Evolutionary conservation across 768 basidiomycete genomes (phyloP).

Genomic region (Austroboletus festivus): DNA sequence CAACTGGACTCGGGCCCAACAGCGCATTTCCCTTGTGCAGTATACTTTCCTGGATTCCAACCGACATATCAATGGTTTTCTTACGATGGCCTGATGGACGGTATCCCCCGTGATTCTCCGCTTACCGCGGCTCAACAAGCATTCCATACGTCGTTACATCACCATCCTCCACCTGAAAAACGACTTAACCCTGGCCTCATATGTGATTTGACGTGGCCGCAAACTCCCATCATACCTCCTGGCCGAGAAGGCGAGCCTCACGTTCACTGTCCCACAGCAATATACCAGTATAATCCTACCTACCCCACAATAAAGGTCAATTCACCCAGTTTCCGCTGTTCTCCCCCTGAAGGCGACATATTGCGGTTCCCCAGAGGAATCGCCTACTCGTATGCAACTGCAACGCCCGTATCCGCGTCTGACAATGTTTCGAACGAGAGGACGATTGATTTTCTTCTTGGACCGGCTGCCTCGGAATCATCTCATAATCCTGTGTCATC

Average conservation of each 20-base stretch:
- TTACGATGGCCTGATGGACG: conserved; percentile 10
- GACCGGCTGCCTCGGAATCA: conserved; percentile 4
- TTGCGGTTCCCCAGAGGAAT: conserved; percentile 9
- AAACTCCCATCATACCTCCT: conserved; percentile 8
- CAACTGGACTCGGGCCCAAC: conserved; percentile 20
- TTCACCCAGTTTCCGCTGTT: conserved; percentile 4
- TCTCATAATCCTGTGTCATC: conserved; percentile 14
- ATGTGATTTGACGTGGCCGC: conserved; percentile 20
- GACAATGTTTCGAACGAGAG: conserved; percentile 5
- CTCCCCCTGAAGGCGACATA: conserved; percentile 11
- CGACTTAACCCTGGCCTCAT: conserved; percentile 1
- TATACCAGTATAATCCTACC: conserved; percentile 4
- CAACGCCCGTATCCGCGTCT: conserved; percentile 4
- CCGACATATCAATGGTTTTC: conserved; percentile 13
- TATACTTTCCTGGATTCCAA: conserved; percentile 15
- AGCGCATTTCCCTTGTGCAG: conserved; percentile 6
- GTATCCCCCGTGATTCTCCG: conserved; percentile 7
- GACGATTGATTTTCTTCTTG: background rate
- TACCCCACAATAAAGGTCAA: conserved; percentile 3
- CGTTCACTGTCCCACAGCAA: conserved; percentile 6
- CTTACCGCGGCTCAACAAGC: conserved; percentile 29
- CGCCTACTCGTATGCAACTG: conserved; percentile 3
- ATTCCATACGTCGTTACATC: conserved; percentile 24
- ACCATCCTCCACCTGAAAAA: conserved; percentile 27
- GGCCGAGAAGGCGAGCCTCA: conserved; percentile 8